Conservation (phyloP, 306 rosid species). For the Prunus kanzakura region DNA sequence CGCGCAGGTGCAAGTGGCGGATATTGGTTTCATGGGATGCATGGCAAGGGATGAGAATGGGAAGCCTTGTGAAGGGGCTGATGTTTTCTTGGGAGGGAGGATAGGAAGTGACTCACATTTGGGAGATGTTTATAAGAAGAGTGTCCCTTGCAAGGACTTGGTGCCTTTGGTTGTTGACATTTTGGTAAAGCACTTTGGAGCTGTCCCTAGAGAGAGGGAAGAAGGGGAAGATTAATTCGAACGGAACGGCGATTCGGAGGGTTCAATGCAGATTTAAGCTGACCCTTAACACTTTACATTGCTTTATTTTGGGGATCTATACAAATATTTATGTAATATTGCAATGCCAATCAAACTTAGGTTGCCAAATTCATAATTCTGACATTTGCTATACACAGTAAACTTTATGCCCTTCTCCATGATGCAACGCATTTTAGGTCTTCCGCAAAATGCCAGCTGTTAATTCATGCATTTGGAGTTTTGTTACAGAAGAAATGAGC, state of each 20-base stretch:
- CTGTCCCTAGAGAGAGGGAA: constrained; percentile 70
- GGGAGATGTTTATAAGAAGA: constrained; percentile 69
- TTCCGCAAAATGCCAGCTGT: too few relatives aligned
- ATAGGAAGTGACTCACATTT: constrained; percentile 94
- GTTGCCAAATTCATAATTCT: too few relatives aligned
- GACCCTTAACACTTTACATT: too few relatives aligned
- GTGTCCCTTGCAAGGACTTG: constrained; percentile 92
- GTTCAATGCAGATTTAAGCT: background rate
- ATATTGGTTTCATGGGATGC: constrained; percentile 97
- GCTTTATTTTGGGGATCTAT: too few relatives aligned
- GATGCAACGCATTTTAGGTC: too few relatives aligned
- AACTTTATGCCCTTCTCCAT: too few relatives aligned
- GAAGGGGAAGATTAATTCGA: constrained; percentile 57
- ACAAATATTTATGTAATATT: too few relatives aligned
- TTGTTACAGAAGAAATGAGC: too few relatives aligned
- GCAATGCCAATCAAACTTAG: too few relatives aligned
- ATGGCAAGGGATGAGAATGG: constrained; percentile 91
- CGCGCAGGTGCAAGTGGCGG: constrained; percentile 96
- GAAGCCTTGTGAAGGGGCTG: constrained; percentile 73
- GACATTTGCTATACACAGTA: too few relatives aligned
- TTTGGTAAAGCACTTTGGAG: constrained; percentile 72
- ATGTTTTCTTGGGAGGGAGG: constrained; percentile 86
- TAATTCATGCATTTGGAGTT: too few relatives aligned
- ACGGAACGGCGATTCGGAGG: background rate
- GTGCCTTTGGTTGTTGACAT: constrained; percentile 77